Conservation (phyloP, 352 stramenopile species). For the Pseudoperonospora humuli region DNA sequence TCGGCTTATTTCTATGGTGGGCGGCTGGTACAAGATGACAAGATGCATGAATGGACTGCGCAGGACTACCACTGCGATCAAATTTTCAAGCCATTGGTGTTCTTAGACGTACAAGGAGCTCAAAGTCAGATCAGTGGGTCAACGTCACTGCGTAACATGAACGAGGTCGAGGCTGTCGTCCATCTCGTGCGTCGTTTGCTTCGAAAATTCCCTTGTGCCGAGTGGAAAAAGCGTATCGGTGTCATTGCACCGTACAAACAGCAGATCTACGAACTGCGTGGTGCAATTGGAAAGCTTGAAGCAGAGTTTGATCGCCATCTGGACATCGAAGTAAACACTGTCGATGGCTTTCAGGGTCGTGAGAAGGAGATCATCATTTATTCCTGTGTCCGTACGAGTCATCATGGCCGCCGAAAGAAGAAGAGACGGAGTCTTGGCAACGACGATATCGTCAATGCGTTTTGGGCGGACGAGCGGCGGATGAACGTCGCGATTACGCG, state of each 20-base stretch:
- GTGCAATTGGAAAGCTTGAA: conserved; percentile 58
- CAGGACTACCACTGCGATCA: conserved; percentile 48
- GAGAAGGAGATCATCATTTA: conserved; percentile 98
- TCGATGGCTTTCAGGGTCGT: conserved; percentile 97
- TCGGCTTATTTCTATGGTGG: conserved; percentile 92
- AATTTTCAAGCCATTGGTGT: conserved; percentile 52
- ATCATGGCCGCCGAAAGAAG: conserved; percentile 51
- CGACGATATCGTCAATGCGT: conserved; percentile 43
- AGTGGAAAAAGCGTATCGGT: conserved; percentile 89
- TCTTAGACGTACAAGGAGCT: conserved; percentile 51
- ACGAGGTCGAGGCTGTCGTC: conserved; percentile 65
- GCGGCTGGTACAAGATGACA: conserved; percentile 79
- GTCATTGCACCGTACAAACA: conserved; percentile 99
- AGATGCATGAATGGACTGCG: conserved; percentile 69
- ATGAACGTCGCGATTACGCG: conserved; percentile 98
- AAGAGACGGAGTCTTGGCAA: conserved; percentile 10
- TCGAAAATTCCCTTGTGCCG: conserved; percentile 53
- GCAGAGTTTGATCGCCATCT: conserved; percentile 33
- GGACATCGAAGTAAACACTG: conserved; percentile 88
- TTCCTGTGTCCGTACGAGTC: conserved; percentile 93
- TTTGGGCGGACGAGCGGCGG: conserved; percentile 95
- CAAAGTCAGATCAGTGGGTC: conserved; percentile 69
- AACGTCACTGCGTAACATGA: conserved; percentile 71
- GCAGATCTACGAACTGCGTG: conserved; percentile 89
- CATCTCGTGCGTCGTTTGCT: conserved; percentile 90